phyloP scores from a whole-genome alignment of 208 protist species.

The Blechomonas ayalai region DNA sequence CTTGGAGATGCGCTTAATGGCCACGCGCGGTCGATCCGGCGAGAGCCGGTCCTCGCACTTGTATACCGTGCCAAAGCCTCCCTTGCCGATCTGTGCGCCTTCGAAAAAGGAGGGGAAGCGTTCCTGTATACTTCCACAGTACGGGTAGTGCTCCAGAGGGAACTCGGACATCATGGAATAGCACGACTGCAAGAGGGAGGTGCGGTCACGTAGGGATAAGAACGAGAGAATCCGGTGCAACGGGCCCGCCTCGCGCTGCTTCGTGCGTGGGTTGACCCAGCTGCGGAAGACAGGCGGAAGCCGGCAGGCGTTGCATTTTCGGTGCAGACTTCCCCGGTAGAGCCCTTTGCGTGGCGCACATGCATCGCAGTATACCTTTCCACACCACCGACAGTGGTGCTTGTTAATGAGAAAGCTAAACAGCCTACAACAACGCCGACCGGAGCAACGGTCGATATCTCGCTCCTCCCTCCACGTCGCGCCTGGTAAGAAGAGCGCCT shows the following conservation, averaged over 20 bases:
- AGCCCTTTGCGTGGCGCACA: constrained; percentile 32
- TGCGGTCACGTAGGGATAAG: constrained; percentile 27
- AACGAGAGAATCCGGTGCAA: constrained; percentile 47
- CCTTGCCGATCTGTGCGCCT: constrained; percentile 52
- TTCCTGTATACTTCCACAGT: constrained; percentile 31
- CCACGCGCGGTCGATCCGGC: constrained; percentile 23
- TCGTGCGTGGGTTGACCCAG: constrained; percentile 17
- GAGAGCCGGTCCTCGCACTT: constrained; percentile 53
- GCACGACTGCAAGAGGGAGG: constrained; percentile 59
- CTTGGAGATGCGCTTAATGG: constrained; percentile 62
- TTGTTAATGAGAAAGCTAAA: constrained; percentile 25
- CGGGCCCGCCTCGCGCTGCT: constrained; percentile 17
- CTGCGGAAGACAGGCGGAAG: constrained; percentile 54
- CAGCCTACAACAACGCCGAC: constrained; percentile 18
- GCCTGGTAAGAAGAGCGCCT: constrained; percentile 21
- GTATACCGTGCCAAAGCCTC: constrained; percentile 60
- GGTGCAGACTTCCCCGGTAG: constrained; percentile 9
- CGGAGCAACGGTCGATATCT: constrained; percentile 11
- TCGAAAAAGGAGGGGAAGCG: constrained; percentile 65
- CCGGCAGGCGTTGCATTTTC: constrained; percentile 53
- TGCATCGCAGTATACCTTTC: constrained; percentile 55
- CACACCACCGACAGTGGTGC: constrained; percentile 83
- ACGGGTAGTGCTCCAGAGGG: constrained; percentile 29
- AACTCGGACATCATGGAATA: constrained; percentile 40
- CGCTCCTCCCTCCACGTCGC: constrained; percentile 38